Percentiles rank a stretch among this genome's conserved stretches.
Evolutionary conservation across 768 basidiomycete genomes (phyloP).

Genomic region (Trametes coccinea): DNA sequence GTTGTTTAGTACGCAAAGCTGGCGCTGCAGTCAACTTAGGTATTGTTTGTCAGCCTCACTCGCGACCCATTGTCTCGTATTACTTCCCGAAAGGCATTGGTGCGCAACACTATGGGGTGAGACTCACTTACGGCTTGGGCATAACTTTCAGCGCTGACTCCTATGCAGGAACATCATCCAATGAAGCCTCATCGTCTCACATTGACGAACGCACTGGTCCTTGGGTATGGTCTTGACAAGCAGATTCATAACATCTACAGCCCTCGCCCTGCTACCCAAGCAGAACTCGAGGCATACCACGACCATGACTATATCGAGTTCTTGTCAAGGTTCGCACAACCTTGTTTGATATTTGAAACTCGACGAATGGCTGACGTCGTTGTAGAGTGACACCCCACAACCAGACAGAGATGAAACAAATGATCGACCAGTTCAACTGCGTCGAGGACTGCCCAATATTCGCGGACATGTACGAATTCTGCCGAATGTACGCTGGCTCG

Average conservation of each 20-base stretch:
- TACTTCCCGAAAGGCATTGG: conserved; percentile 95
- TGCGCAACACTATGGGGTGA: conserved; percentile 93
- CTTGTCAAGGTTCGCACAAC: conserved; percentile 67
- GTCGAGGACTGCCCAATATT: conserved; percentile 98
- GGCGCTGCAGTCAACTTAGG: too few species aligned
- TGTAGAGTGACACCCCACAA: conserved; percentile 81
- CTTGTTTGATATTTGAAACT: neutral
- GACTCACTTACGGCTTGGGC: conserved; percentile 25
- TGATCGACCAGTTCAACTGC: conserved; percentile 89
- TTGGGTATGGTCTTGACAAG: conserved; percentile 95
- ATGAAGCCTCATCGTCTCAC: conserved; percentile 99
- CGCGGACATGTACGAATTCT: conserved; percentile 92
- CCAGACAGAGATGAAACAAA: conserved; percentile 64
- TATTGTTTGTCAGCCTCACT: conserved; percentile 60
- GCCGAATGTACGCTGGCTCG: conserved; percentile 89
- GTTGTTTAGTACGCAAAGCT: too few species aligned
- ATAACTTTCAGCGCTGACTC: neutral
- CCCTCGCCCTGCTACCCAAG: conserved; percentile 84
- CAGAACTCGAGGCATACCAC: conserved; percentile 89
- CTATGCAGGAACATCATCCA: conserved; percentile 85
- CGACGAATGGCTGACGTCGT: neutral
- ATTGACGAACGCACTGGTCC: conserved; percentile 90
- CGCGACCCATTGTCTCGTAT: conserved; percentile 90
- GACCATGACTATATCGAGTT: conserved; percentile 96
- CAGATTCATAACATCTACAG: conserved; percentile 91